Evolutionary conservation across 305 asterid genomes (phyloP).

Genomic region (Lippia alba): DNA sequence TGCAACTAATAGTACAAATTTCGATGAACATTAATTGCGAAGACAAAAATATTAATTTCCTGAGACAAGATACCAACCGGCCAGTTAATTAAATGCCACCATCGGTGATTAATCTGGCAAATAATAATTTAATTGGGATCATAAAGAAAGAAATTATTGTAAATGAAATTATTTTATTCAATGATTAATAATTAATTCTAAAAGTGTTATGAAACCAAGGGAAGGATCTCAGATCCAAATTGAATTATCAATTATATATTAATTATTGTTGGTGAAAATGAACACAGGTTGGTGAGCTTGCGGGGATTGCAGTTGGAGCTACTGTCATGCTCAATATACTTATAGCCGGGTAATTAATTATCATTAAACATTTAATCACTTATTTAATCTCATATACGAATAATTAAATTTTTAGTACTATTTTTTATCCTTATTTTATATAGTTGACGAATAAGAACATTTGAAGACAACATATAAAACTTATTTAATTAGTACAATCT

Average conservation of each 20-base stretch:
- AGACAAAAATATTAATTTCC: not conserved
- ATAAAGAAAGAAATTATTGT: not conserved
- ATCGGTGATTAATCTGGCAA: conserved; percentile 14
- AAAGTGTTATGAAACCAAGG: conserved; percentile 32
- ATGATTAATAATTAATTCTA: not conserved
- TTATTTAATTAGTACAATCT: too few relatives aligned
- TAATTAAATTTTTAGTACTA: not conserved
- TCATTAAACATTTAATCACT: not conserved
- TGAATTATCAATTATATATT: conserved; percentile 4
- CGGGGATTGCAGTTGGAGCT: conserved; percentile 94
- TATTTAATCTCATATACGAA: not conserved
- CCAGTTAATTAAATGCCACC: conserved; percentile 24
- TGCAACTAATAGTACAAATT: conserved; percentile 8
- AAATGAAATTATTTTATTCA: too few relatives aligned
- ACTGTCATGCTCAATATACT: conserved; percentile 90
- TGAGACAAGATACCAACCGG: not conserved
- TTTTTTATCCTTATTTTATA: not conserved
- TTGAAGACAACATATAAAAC: too few relatives aligned
- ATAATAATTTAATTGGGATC: conserved; percentile 14
- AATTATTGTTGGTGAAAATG: not conserved
- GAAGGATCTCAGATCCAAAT: conserved; percentile 37
- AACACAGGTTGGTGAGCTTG: conserved; percentile 84
- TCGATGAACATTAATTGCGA: conserved; percentile 31
- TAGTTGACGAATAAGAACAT: too few relatives aligned
- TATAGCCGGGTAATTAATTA: conserved; percentile 87